Base-by-base conservation (phyloP, 352 stramenopile species). In the Pythium volutum region DNA sequence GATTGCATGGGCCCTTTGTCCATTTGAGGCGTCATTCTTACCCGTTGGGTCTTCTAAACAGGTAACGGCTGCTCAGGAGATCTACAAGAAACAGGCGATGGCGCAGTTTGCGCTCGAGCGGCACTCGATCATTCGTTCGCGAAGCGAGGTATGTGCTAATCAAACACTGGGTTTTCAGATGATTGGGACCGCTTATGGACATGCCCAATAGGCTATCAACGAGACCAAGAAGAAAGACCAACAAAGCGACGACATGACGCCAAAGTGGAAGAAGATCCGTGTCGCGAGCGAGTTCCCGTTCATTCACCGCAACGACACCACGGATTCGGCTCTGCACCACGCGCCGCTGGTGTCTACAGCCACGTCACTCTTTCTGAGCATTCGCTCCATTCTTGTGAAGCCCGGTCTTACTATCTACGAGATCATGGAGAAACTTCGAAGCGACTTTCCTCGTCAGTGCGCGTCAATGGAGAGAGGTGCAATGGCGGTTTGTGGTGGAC, bases 181-280 rank as follows among this genome's bases (percentile, higher is more conserved):
- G n/a, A n/a, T n/a, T n/a, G n/a, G n/a, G n/a, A n/a, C 2, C 29
- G 20, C 25, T 48, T 3, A 34, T 34, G 6, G 20, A 11, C 4
- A 36, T 22, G 18, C 5, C 10, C 4, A 15, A 46, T 20, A 49
- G 34, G 23, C 12, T 38, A 23, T 39, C 11, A 20, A 60, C 42
- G 26, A 20, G 18, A 49, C 50, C 6, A 41, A 48, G 34, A 23
- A 33, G 12, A 42, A 51, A 8, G 25, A 26, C 3, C 41, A 22
- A 27, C 36, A 33, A 41, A 25, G 18, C 25, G 51, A 59, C 16
- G 2, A 27, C 16, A 6, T 2, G 3, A 8, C 52, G 25, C 38
- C 38, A 25, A 23, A 62, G 22, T 63, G 56, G 56, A 64, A 64
- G 29, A 57, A 52, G 39, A 50, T 64, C 11, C 57, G 57, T 2